A percentile compares a stretch with the other conserved stretches of the same genome.
These are phyloP conservation scores for Nemania sp. DNA, from an alignment of 2,329 filamentous ascomycete species.

Conservation along the genomic window DNA sequence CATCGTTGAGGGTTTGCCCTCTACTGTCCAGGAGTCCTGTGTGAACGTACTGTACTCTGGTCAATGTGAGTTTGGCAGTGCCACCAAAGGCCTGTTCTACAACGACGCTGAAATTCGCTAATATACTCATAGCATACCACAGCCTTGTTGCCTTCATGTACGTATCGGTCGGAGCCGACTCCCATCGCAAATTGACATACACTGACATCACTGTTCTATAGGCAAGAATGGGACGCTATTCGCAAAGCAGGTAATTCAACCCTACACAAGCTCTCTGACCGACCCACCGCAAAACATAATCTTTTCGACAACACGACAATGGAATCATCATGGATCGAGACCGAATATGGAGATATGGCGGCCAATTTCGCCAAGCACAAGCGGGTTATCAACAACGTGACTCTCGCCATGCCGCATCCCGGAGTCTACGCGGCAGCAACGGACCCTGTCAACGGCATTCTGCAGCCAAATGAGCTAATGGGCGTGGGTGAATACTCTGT, in stretches of 20 bases:
- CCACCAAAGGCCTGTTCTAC: not conserved
- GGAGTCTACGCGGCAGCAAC: constrained; percentile 67
- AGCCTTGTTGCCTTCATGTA: constrained; percentile 66
- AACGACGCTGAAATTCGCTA: constrained; percentile 1
- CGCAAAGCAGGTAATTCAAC: constrained; percentile 48
- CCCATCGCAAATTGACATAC: not conserved
- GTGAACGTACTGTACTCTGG: constrained; percentile 71
- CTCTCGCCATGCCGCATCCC: constrained; percentile 75
- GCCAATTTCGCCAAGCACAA: constrained; percentile 51
- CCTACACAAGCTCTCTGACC: constrained; percentile 44
- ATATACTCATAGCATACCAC: constrained; percentile 54
- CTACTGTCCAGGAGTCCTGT: constrained; percentile 57
- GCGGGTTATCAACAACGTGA: constrained; percentile 73
- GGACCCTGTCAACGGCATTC: constrained; percentile 63
- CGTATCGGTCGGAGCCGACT: not conserved
- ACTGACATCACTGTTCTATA: constrained; percentile 35
- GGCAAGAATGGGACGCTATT: constrained; percentile 55
- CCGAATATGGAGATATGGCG: constrained; percentile 54
- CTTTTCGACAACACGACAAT: constrained; percentile 75
- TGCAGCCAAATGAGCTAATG: constrained; percentile 67
- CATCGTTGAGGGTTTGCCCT: constrained; percentile 50
- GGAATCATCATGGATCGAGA: constrained; percentile 69
- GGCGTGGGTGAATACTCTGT: constrained; percentile 72
- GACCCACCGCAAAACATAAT: constrained; percentile 65
- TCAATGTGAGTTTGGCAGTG: constrained; percentile 46